Percentiles rank a stretch among this genome's conserved stretches.
Conservation (phyloP, 352 stramenopile species). For the Blastocystis sp. region DNA sequence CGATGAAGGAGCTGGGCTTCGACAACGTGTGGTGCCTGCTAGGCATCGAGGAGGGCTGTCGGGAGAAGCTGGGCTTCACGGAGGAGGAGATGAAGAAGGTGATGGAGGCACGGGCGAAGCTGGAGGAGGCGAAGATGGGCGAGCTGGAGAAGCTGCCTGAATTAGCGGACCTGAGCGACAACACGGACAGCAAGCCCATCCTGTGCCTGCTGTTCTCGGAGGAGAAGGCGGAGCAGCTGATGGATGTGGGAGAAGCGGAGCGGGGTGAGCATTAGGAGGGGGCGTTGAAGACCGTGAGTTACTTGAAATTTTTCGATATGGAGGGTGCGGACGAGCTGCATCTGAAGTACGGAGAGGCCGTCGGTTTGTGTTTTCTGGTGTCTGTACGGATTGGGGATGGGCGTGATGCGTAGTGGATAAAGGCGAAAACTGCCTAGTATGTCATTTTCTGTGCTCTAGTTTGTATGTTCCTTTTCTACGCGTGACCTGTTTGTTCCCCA, state of each 20-base stretch:
- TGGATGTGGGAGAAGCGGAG: background rate
- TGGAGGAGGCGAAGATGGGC: constrained; percentile 9
- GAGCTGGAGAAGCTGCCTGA: background rate
- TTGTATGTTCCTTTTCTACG: background rate
- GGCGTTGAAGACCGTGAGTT: background rate
- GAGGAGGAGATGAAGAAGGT: constrained; percentile 26
- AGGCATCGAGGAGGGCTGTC: background rate
- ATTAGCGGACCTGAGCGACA: background rate
- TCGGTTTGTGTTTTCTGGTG: constrained; percentile 9
- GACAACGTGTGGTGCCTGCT: constrained; percentile 19
- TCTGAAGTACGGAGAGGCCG: background rate
- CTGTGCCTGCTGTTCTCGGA: background rate
- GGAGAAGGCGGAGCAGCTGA: background rate
- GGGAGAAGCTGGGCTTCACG: background rate
- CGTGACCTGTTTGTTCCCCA: background rate
- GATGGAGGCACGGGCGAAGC: background rate
- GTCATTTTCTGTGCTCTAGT: background rate
- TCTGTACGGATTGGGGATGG: constrained; percentile 5
- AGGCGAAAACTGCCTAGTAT: background rate
- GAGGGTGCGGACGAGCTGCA: background rate
- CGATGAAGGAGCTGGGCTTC: constrained; percentile 5
- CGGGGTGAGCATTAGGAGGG: background rate
- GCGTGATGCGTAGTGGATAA: background rate
- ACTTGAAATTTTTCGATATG: constrained; percentile 5
- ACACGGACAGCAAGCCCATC: background rate